These are phyloP conservation scores for Verruconis gallopava DNA, from an alignment of 2,329 filamentous ascomycete genomes.

Conservation along the genomic window DNA sequence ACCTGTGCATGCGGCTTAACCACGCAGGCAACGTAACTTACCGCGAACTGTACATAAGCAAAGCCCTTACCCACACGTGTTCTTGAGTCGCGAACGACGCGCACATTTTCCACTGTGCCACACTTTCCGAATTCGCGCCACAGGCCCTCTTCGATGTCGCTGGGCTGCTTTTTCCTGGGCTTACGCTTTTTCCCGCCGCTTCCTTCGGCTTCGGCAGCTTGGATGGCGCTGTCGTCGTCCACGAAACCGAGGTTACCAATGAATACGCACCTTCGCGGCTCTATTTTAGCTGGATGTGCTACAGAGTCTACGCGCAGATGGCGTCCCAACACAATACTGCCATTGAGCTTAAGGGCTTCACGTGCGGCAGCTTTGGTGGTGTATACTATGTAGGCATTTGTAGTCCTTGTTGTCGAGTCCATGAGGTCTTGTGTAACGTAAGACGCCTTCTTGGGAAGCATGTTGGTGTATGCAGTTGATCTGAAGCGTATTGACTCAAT, in stretches of 20 bases:
- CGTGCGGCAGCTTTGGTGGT: conserved; percentile 61
- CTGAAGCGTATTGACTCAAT: conserved; percentile 89
- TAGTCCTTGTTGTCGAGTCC: conserved; percentile 80
- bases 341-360: conserved; percentile 70
- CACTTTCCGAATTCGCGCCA: conserved; percentile 69
- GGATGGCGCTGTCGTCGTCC: conserved; percentile 69
- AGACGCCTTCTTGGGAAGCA: conserved; percentile 84
- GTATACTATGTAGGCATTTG: conserved; percentile 91
- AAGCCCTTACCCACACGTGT: conserved; percentile 94
- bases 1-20: too few species aligned
- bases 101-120: conserved; percentile 82
- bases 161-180: conserved; percentile 54
- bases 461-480: conserved; percentile 72
- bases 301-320: conserved; percentile 87
- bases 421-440: conserved; percentile 85
- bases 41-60: conserved; percentile 91
- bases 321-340: conserved; percentile 67
- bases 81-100: conserved; percentile 76
- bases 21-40: too few species aligned
- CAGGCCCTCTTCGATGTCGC: conserved; percentile 84
- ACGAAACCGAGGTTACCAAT: conserved; percentile 95
- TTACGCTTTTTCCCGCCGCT: conserved; percentile 62
- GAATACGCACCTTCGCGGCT: conserved; percentile 85
- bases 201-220: conserved; percentile 47
- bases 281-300: conserved; percentile 69